phyloP scores from a whole-genome alignment of 2,329 filamentous ascomycete genomes.

The Fusarium coffeatum region DNA sequence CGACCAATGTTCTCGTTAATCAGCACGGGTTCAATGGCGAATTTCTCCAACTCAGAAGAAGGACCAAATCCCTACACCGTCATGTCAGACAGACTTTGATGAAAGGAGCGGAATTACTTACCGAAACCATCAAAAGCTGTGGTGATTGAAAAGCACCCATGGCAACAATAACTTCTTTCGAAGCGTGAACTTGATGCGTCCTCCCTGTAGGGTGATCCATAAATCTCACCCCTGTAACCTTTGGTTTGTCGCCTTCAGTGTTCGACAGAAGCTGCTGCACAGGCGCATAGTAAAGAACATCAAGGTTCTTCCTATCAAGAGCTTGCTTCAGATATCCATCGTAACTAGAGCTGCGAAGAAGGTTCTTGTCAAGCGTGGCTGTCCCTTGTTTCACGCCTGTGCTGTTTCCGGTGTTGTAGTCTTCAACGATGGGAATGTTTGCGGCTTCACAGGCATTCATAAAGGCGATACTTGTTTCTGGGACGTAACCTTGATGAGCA shows the following conservation, averaged over 20 bases:
- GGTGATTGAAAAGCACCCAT: slow-evolving; percentile 19
- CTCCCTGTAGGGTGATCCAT: slow-evolving; percentile 11
- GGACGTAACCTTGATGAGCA: slow-evolving; percentile 11
- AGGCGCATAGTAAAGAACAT: slow-evolving; percentile 7
- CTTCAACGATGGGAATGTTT: background rate
- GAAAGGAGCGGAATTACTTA: rapidly evolving
- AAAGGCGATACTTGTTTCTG: slow-evolving; percentile 9
- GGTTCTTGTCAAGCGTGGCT: slow-evolving; percentile 2
- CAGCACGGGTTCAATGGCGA: slow-evolving; percentile 13
- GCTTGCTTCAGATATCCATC: slow-evolving; percentile 14
- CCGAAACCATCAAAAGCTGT: slow-evolving; percentile 13
- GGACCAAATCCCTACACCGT: background rate
- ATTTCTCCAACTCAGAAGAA: background rate
- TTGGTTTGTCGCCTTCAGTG: background rate
- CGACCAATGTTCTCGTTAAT: slow-evolving; percentile 23
- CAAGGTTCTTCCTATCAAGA: background rate
- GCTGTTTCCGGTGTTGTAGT: slow-evolving; percentile 12
- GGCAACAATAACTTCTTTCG: slow-evolving; percentile 6
- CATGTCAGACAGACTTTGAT: background rate
- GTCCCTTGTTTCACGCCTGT: slow-evolving; percentile 10
- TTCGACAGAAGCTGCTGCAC: background rate
- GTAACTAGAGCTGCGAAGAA: slow-evolving; percentile 10
- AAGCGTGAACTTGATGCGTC: background rate
- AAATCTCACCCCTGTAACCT: slow-evolving; percentile 1
- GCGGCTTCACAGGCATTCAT: slow-evolving; percentile 15